Evolutionary conservation across 345 rosid species (phyloP), one percentile per base, ranked within the genome.

Genomic region (Clarkia xantiana): DNA sequence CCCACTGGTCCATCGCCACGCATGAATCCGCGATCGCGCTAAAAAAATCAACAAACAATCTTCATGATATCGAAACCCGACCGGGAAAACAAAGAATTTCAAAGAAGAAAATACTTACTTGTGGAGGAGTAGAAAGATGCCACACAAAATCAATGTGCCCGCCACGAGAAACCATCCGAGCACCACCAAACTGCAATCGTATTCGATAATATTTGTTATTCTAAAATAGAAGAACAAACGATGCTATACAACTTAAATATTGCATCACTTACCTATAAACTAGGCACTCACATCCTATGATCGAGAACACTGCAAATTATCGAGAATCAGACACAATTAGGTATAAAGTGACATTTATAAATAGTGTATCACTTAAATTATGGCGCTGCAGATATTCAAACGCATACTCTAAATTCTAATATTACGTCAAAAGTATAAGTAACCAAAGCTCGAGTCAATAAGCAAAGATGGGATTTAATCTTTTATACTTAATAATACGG

Each of bases 1-100:
- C 90, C 96, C 96, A 91, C 44, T 91, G 74, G 46, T 84, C 90
- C 99, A 91, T 91, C 9, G 99, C 64, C 50, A 91, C 74, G 47
- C 99, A 91, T 0, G 99, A 61, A 72, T 87, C 99, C 43, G 76
- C 90, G 15, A 74, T 76, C 62, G 76, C 96, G 56, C 98, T 91
- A 56, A 45, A 4, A 65, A 42, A n/a, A 29, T 6, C 29, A 6
- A 29, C 36, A 29, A 1, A 7, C 5, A 5, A 29, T 5, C 4
- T 4, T 29, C 36, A 29, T 10, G 36, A 29, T 29, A 29, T 5
- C 5, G 9, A 29, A 29, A 1, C 36, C 0, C 36, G 3, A 29
- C 7, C 6, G 36, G 8, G 36, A 29, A 29, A 5, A 29, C 36
- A 29, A 29, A 29, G 8, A 10, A 3, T 29, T 23, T 29, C 8